Conservation (phyloP, 306 rosid genomes). For the Oemleria cerasiformis region DNA sequence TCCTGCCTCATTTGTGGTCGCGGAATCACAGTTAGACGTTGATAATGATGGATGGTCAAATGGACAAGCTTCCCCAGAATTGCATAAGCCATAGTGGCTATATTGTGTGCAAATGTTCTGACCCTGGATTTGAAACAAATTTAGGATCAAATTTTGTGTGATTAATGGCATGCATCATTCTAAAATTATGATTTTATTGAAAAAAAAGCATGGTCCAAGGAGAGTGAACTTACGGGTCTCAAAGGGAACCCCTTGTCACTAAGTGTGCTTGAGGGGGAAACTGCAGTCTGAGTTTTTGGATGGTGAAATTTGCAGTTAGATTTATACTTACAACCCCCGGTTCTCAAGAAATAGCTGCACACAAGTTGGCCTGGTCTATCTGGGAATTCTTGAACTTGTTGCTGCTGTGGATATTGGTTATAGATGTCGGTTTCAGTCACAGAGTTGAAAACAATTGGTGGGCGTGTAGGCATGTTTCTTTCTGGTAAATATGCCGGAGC, state of each 20-base stretch:
- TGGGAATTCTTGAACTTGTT: constrained; percentile 57
- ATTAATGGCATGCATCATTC: neutral
- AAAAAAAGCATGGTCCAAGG: neutral
- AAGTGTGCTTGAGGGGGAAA: constrained; percentile 47
- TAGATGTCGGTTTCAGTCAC: constrained; percentile 51
- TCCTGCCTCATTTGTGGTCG: constrained; percentile 38
- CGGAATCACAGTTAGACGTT: constrained; percentile 34
- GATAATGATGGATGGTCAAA: constrained; percentile 68
- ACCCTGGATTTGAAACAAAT: constrained; percentile 49
- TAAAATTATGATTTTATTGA: neutral
- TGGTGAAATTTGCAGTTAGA: constrained; percentile 85
- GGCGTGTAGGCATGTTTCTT: constrained; percentile 52
- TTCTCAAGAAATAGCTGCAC: constrained; percentile 76
- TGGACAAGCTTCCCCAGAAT: constrained; percentile 84
- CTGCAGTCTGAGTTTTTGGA: constrained; percentile 59
- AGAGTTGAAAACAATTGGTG: constrained; percentile 48
- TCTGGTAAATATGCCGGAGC: constrained; percentile 67
- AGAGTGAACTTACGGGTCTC: constrained; percentile 43
- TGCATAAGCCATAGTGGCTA: constrained; percentile 86
- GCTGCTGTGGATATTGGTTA: constrained; percentile 45
- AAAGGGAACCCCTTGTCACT: constrained; percentile 90
- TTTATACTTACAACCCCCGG: constrained; percentile 80
- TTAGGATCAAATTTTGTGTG: constrained; percentile 8
- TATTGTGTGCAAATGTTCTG: constrained; percentile 67
- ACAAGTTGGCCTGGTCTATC: constrained; percentile 93